These are phyloP conservation scores for Phialophora expanda DNA, from an alignment of 2,329 filamentous ascomycete genomes.

Conservation along the genomic window DNA sequence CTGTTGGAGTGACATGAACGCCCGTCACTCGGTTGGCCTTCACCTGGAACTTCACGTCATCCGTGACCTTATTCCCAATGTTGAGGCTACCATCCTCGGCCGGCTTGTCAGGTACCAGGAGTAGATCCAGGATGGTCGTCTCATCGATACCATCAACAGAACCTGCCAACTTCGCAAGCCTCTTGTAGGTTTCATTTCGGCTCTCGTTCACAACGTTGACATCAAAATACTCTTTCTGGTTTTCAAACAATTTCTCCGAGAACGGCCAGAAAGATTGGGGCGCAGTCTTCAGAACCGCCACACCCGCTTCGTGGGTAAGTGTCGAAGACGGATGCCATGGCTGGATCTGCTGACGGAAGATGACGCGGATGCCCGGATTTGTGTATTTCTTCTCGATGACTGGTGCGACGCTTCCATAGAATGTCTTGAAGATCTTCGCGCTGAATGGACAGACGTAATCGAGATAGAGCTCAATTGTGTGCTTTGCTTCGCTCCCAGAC, in stretches of 20 bases:
- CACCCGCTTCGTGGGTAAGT: slow-evolving; percentile 72
- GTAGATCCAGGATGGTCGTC: slow-evolving; percentile 68
- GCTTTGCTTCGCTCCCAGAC: slow-evolving; percentile 52
- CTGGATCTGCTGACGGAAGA: slow-evolving; percentile 91
- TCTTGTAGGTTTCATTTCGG: slow-evolving; percentile 80
- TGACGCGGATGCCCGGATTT: slow-evolving; percentile 64
- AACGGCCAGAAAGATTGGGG: slow-evolving; percentile 81
- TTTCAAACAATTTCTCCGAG: slow-evolving; percentile 69
- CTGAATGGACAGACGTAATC: slow-evolving; percentile 89
- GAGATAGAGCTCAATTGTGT: slow-evolving; percentile 68
- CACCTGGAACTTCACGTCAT: slow-evolving; percentile 81
- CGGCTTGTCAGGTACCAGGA: slow-evolving; percentile 72
- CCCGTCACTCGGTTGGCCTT: slow-evolving; percentile 76
- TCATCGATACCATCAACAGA: slow-evolving; percentile 71
- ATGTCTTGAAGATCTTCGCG: slow-evolving; percentile 75
- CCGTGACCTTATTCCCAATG: slow-evolving; percentile 77
- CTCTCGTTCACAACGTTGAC: slow-evolving; percentile 81
- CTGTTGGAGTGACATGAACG: slow-evolving; percentile 89
- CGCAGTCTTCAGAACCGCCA: slow-evolving; percentile 74
- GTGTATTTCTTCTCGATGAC: slow-evolving; percentile 66
- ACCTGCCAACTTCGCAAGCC: slow-evolving; percentile 75
- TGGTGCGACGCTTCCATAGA: slow-evolving; percentile 70
- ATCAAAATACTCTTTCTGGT: slow-evolving; percentile 82
- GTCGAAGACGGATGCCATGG: slow-evolving; percentile 92
- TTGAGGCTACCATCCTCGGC: slow-evolving; percentile 73